Percentiles rank a stretch among this genome's conserved stretches.
phyloP scores from a whole-genome alignment of 768 basidiomycete genomes.

The Lactarius hengduanensis region DNA sequence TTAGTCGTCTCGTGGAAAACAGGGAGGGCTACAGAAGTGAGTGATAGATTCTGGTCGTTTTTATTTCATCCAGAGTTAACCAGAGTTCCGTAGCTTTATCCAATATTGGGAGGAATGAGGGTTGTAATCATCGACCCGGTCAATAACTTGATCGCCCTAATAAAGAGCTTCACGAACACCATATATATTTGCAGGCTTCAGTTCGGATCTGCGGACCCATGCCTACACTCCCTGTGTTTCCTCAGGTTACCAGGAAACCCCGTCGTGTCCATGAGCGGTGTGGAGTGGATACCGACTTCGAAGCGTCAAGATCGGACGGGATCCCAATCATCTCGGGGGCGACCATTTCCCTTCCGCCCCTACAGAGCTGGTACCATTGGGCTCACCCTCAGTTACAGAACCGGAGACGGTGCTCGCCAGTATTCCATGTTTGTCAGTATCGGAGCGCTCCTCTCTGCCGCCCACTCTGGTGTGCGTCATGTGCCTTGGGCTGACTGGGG shows the following conservation, averaged over 20 bases:
- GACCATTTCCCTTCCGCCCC: constrained; percentile 14
- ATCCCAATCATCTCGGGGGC: constrained; percentile 1
- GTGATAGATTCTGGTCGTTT: not conserved
- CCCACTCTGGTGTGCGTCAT: not conserved
- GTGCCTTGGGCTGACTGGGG: constrained; percentile 17
- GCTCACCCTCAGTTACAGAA: not conserved
- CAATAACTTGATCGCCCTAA: constrained; percentile 8
- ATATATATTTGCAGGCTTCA: constrained; percentile 10
- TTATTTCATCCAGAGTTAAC: not conserved
- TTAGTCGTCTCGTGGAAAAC: constrained; percentile 22
- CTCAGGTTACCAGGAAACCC: constrained; percentile 7
- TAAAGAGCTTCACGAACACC: constrained; percentile 3
- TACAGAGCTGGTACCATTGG: constrained; percentile 14
- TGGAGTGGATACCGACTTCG: constrained; percentile 15
- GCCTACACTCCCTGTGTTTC: constrained; percentile 7
- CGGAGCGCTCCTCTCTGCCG: not conserved
- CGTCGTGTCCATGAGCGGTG: not conserved
- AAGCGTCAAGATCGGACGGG: not conserved
- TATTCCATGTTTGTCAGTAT: constrained; percentile 15
- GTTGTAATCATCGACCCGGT: constrained; percentile 6
- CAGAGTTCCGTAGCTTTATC: not conserved
- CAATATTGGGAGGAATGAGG: constrained; percentile 8
- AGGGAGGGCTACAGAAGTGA: constrained; percentile 8
- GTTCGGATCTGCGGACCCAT: constrained; percentile 2
- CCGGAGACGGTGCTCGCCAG: not conserved